These are phyloP conservation scores for Hypsizygus ulmarius DNA, from an alignment of 1,284 basidiomycete genomes.

Conservation along the genomic window DNA sequence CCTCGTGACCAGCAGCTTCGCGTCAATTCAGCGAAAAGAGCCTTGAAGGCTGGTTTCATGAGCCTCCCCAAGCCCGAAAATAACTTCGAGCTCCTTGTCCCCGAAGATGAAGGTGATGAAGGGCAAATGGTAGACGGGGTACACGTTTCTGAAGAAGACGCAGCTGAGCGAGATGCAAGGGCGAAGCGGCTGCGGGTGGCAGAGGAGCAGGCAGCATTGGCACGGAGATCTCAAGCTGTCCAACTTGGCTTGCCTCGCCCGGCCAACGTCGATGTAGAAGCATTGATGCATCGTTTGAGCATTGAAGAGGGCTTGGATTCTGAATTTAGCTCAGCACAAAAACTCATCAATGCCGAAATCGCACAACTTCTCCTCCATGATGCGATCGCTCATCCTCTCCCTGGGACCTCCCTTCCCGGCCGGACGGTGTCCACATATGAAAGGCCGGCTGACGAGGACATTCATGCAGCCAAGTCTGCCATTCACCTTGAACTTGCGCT, in stretches of 20 bases:
- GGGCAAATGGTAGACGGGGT: conserved; percentile 16
- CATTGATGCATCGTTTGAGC: conserved; percentile 59
- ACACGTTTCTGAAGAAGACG: conserved; percentile 73
- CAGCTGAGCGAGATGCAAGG: conserved; percentile 87
- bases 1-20: conserved; percentile 74
- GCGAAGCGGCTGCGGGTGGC: conserved; percentile 69
- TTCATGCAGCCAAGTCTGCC: conserved; percentile 70
- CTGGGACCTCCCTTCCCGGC: conserved; percentile 83
- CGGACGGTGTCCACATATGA: conserved; percentile 72
- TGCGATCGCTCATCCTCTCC: conserved; percentile 83
- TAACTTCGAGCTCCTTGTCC: conserved; percentile 94
- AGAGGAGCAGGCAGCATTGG: conserved; percentile 76
- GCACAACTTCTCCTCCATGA: conserved; percentile 85
- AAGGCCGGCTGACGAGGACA: conserved; percentile 73
- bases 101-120: conserved; percentile 70
- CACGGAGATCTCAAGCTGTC: conserved; percentile 79
- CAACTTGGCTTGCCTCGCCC: conserved; percentile 87
- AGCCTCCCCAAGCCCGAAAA: conserved; percentile 92
- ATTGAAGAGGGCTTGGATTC: conserved; percentile 44
- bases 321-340: conserved; percentile 49
- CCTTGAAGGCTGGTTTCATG: conserved; percentile 80
- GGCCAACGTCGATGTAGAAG: conserved; percentile 72
- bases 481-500: conserved; percentile 83
- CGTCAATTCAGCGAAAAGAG: conserved; percentile 61
- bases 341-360: conserved; percentile 79